Percentiles rank a stretch among this genome's conserved stretches.
Conservation (phyloP, 2,329 filamentous ascomycete species). For the Dichotomopilus funicola region DNA sequence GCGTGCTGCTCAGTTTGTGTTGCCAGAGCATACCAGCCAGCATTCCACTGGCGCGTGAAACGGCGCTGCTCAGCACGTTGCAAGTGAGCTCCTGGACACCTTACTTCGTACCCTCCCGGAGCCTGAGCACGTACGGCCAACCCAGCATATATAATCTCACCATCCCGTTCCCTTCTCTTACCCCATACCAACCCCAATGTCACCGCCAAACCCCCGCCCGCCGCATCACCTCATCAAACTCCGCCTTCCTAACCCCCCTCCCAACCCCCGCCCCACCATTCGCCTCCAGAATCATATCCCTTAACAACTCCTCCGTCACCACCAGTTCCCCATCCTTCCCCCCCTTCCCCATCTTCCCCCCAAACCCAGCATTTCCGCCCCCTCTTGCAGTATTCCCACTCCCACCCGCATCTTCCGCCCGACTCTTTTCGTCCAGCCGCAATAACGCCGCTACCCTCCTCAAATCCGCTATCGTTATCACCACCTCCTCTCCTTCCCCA, state of each 20-base stretch:
- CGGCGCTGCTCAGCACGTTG: no score
- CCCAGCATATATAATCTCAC: neutral
- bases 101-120: no score
- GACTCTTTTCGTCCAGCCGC: slow-evolving; percentile 66
- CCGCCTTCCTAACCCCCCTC: slow-evolving; percentile 65
- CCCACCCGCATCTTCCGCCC: neutral
- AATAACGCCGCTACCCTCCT: slow-evolving; percentile 71
- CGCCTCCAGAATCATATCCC: slow-evolving; percentile 92
- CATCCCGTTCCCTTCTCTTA: neutral
- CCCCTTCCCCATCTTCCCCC: slow-evolving; percentile 66
- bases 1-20: no score
- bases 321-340: slow-evolving; percentile 73
- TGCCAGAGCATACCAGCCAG: no score
- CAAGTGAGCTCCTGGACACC: no score
- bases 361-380: slow-evolving; percentile 40
- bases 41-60: no score
- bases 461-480: slow-evolving; percentile 77
- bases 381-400: neutral
- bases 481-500: slow-evolving; percentile 32
- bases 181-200: slow-evolving; percentile 23
- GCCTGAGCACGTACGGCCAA: neutral
- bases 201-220: slow-evolving; percentile 75
- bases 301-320: slow-evolving; percentile 73
- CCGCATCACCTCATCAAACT: slow-evolving; percentile 82
- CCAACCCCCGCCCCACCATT: slow-evolving; percentile 71